Evolutionary conservation across 2,329 filamentous ascomycete species (phyloP).

Genomic region (Cadophora malorum): DNA sequence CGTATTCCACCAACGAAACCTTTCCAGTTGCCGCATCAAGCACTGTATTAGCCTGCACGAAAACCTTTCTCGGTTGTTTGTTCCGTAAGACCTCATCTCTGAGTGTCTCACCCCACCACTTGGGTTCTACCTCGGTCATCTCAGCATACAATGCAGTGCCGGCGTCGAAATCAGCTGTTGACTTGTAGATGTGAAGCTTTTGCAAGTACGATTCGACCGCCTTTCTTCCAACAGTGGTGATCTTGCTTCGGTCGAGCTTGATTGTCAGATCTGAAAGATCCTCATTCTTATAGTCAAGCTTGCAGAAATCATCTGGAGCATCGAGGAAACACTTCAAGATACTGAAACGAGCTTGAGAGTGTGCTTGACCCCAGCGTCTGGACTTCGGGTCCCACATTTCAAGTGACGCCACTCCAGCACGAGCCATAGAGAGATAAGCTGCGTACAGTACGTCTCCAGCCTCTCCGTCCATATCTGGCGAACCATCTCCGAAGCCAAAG

Average conservation of each 20-base stretch:
- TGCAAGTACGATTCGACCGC: conserved; percentile 86
- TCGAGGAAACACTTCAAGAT: conserved; percentile 86
- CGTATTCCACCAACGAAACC: conserved; percentile 84
- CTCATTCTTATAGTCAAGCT: conserved; percentile 71
- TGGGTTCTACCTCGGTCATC: conserved; percentile 80
- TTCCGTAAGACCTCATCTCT: conserved; percentile 76
- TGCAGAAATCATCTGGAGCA: conserved; percentile 86
- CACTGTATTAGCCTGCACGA: conserved; percentile 91
- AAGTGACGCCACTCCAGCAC: conserved; percentile 85
- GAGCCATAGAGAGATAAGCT: conserved; percentile 91
- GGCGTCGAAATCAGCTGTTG: conserved; percentile 80
- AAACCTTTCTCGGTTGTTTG: conserved; percentile 87
- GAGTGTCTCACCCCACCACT: conserved; percentile 84
- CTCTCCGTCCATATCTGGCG: conserved; percentile 71
- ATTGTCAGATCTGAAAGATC: conserved; percentile 84
- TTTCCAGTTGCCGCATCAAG: conserved; percentile 71
- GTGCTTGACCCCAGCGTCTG: conserved; percentile 58
- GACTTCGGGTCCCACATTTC: conserved; percentile 95
- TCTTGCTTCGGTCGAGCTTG: conserved; percentile 83
- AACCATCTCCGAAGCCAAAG: conserved; percentile 87
- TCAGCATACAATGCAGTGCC: conserved; percentile 82
- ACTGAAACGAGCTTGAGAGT: conserved; percentile 90
- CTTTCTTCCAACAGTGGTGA: conserved; percentile 79
- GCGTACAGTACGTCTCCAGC: conserved; percentile 89
- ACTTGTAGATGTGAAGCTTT: conserved; percentile 92